Evolutionary conservation across 2,329 filamentous ascomycete species (phyloP).

Genomic region (Aspergillus transmontanensis): DNA sequence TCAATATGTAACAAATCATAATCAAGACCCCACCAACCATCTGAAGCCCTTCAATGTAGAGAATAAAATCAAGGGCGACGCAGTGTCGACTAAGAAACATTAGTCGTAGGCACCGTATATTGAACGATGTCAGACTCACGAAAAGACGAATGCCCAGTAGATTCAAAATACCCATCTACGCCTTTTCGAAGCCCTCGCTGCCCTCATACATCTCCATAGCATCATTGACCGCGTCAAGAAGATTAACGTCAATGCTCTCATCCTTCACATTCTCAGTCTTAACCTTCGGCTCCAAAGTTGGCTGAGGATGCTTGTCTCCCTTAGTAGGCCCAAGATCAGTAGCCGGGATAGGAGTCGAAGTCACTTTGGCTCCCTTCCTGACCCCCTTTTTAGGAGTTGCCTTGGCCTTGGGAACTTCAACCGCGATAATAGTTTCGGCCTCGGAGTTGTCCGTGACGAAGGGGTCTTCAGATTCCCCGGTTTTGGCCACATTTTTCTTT

Average conservation of each 20-base stretch:
- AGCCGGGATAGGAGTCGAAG: slow-evolving; percentile 23
- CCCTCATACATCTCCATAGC: neutral
- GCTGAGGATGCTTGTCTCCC: neutral
- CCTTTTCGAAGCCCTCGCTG: neutral
- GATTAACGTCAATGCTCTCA: neutral
- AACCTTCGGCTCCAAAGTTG: neutral
- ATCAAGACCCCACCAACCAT: neutral
- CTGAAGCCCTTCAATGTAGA: neutral
- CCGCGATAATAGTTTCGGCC: neutral
- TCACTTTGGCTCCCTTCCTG: slow-evolving; percentile 18
- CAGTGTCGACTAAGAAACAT: neutral
- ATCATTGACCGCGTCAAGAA: neutral
- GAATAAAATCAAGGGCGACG: neutral
- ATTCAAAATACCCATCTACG: neutral
- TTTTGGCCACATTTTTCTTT: neutral
- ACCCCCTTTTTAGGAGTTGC: neutral
- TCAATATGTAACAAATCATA: neutral
- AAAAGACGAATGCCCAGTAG: neutral
- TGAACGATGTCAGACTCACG: neutral
- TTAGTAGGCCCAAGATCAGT: slow-evolving; percentile 7
- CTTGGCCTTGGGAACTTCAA: neutral
- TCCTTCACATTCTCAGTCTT: neutral
- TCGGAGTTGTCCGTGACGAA: neutral
- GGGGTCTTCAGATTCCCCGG: neutral
- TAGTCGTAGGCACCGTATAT: too few species aligned